Evolutionary conservation across 1,284 basidiomycete genomes (phyloP), one percentile per base, ranked within the genome.

Genomic region (Ustilago curta): DNA sequence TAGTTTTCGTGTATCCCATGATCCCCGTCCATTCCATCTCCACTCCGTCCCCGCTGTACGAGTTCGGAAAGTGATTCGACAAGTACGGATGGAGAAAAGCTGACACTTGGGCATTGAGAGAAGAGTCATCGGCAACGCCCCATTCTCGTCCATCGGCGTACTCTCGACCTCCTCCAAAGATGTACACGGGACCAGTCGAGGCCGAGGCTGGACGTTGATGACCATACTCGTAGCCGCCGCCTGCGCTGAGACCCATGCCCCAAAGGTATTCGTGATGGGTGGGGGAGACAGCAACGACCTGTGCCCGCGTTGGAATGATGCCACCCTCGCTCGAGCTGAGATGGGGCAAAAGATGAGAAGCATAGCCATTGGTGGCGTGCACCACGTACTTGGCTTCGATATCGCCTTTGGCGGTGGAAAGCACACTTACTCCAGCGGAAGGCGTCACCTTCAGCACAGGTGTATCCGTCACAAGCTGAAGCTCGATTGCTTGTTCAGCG

Each of bases 301-400:
- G 92, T 0, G 90, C 92, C 9, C 93, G 90, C 0, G 89, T 89
- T 0, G 92, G 92, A 0, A 91, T 86, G 66, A 94, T 90, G 0
- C 74, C 70, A 1, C 44, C 40, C 9, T 18, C 87, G 86, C 54
- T 56, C 0, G 90, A 90, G 1, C 87, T 80, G 59, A 89, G 88
- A 0, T 90, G 90, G 11, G 93, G 80, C 88, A 88, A 78, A 21
- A 93, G 89, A 76, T 91, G 88, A 0, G 89, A 89, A 0, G 90
- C 89, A 63, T 94, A 93, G 0, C 86, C 93, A 75, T 94, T 94
- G 4, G 92, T 93, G 0, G 92, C 92, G 78, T 94, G 92, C 1
- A 94, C 84, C 42, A 94, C 87, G 63, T 89, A 88, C 12, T 87
- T 84, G 70, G 91, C 90, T 2, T 83, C 39, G 32, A 92, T 47